Evolutionary conservation across 495 filamentous ascomycete genomes (phyloP).

Genomic region (Aspergillus sparsus): DNA sequence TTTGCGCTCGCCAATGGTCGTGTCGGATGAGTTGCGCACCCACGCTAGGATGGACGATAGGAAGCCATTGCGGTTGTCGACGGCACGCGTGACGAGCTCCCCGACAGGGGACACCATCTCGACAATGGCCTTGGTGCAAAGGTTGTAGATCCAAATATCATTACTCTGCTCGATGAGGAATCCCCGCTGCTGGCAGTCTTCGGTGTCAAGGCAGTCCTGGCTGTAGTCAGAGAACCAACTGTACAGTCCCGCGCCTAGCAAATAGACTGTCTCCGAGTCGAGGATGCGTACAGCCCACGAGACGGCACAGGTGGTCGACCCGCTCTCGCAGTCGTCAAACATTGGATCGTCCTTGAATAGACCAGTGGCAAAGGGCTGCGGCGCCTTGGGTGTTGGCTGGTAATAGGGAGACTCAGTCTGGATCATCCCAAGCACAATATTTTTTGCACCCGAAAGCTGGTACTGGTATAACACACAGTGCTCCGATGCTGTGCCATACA

Average conservation of each 20-base stretch:
- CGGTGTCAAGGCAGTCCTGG: constrained; percentile 2
- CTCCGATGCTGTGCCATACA: constrained; percentile 70
- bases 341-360: constrained; percentile 52
- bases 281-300: constrained; percentile 67
- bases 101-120: constrained; percentile 58
- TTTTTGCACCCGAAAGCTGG: constrained; percentile 63
- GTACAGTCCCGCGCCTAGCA: constrained; percentile 67
- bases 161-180: constrained; percentile 28
- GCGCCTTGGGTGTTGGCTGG: constrained; percentile 60
- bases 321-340: constrained; percentile 49
- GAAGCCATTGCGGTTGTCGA: no score
- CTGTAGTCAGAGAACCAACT: constrained; percentile 61
- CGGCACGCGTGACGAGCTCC: no score
- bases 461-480: constrained; percentile 77
- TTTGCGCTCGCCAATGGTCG: no score
- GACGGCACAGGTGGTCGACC: constrained; percentile 42
- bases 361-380: constrained; percentile 51
- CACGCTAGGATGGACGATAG: no score
- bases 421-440: constrained; percentile 70
- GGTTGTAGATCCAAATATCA: constrained; percentile 62
- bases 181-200: constrained; percentile 2
- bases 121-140: constrained; percentile 72
- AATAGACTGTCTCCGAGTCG: constrained; percentile 53
- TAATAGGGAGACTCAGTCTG: constrained; percentile 78
- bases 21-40: no score